These are phyloP conservation scores for Leccinum olivaceopallidum DNA, from an alignment of 768 basidiomycete genomes.

Conservation along the genomic window DNA sequence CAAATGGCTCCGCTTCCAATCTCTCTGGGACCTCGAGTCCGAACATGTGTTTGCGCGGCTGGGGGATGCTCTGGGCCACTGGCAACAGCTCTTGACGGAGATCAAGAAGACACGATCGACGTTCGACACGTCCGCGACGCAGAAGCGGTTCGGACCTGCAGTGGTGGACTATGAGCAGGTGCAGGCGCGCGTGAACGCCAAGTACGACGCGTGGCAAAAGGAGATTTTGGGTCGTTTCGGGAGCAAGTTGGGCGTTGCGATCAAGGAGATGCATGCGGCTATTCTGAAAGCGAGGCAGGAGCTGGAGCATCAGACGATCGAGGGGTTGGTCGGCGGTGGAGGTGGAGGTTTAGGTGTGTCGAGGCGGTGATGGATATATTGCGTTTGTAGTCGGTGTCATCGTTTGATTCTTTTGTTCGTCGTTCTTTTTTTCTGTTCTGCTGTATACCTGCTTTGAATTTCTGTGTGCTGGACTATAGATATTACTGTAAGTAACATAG, in stretches of 20 bases:
- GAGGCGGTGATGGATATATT: neutral
- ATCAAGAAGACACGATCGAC: slow-evolving; percentile 97
- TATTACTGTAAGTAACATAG: too few relatives aligned
- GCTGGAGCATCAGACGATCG: slow-evolving; percentile 94
- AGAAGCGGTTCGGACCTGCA: slow-evolving; percentile 89
- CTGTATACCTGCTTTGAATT: too few relatives aligned
- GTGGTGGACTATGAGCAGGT: slow-evolving; percentile 98
- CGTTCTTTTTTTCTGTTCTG: neutral
- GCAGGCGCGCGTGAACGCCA: slow-evolving; percentile 95
- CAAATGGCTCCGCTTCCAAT: slow-evolving; percentile 99
- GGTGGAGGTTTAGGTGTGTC: neutral
- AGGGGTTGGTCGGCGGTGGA: slow-evolving; percentile 68
- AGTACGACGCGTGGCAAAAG: slow-evolving; percentile 97
- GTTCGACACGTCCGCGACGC: slow-evolving; percentile 95
- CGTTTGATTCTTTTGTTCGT: neutral
- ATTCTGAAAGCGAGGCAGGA: slow-evolving; percentile 95
- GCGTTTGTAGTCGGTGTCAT: neutral
- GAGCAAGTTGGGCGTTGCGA: slow-evolving; percentile 86
- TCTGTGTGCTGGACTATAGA: too few relatives aligned
- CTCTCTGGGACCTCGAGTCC: slow-evolving; percentile 96
- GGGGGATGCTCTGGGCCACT: slow-evolving; percentile 89
- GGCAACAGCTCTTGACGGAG: slow-evolving; percentile 95
- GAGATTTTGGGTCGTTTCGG: slow-evolving; percentile 94
- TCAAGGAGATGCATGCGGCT: slow-evolving; percentile 97
- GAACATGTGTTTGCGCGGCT: slow-evolving; percentile 96